Conservation (phyloP, 768 basidiomycete genomes). For the Auriscalpium vulgare region DNA sequence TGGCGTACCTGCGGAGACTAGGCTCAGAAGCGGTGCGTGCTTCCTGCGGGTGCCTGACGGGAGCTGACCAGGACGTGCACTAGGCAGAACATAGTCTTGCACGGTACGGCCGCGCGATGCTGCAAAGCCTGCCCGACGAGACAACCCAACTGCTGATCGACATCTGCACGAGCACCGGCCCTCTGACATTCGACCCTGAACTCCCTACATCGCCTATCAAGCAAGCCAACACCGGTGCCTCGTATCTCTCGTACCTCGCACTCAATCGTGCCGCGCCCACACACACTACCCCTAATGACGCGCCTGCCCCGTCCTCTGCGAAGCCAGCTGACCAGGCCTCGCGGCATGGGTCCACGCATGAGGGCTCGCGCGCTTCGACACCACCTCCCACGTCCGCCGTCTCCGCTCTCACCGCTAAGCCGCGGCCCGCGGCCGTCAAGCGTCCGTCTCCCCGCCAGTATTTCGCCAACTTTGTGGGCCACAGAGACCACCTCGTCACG, state of each 20-base stretch:
- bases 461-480: slow-evolving; percentile 92
- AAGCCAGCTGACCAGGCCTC: slow-evolving; percentile 17
- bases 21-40: slow-evolving; percentile 70
- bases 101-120: slow-evolving; percentile 80
- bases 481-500: slow-evolving; percentile 69
- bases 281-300: slow-evolving; percentile 22
- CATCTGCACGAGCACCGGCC: slow-evolving; percentile 66
- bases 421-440: slow-evolving; percentile 30
- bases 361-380: slow-evolving; percentile 22
- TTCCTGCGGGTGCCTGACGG: neutral
- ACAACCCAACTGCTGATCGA: slow-evolving; percentile 91
- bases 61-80: neutral
- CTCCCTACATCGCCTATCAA: slow-evolving; percentile 20
- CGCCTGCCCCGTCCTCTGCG: slow-evolving; percentile 10
- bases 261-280: slow-evolving; percentile 49
- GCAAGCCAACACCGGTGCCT: slow-evolving; percentile 32
- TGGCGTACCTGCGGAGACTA: slow-evolving; percentile 70
- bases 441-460: slow-evolving; percentile 78
- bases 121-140: slow-evolving; percentile 75
- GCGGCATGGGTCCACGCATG: slow-evolving; percentile 30
- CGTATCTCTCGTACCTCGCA: slow-evolving; percentile 77
- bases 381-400: slow-evolving; percentile 21
- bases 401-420: slow-evolving; percentile 9
- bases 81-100: slow-evolving; percentile 84
- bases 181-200: slow-evolving; percentile 36